These are phyloP conservation scores for Avena insularis DNA, from an alignment of 176 grass and related monocot genomes.

Conservation along the genomic window DNA sequence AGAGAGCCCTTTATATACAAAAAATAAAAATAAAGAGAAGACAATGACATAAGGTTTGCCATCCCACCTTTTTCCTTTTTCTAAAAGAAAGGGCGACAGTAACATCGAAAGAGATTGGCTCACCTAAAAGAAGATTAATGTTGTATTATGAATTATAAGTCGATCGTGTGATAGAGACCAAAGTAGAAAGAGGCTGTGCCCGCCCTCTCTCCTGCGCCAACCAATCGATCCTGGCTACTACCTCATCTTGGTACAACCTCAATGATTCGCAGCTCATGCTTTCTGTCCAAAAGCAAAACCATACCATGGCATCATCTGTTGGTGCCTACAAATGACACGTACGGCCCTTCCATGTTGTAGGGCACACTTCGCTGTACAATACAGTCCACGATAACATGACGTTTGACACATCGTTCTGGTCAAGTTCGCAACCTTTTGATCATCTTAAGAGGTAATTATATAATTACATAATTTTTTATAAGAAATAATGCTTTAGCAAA, in stretches of 20 bases:
- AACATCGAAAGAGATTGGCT: conserved; percentile 55
- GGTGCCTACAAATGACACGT: background rate
- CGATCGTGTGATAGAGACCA: conserved; percentile 26
- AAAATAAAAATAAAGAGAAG: background rate
- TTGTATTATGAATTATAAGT: background rate
- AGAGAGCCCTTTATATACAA: background rate
- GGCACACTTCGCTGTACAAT: background rate
- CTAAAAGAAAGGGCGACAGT: conserved; percentile 44
- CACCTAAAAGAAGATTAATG: conserved; percentile 48
- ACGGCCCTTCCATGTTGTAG: background rate
- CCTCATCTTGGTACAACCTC: conserved; percentile 16
- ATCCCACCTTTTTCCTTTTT: conserved; percentile 10
- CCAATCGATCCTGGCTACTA: conserved; percentile 11
- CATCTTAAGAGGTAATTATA: too few relatives aligned
- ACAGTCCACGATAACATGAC: background rate
- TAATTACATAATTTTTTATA: too few relatives aligned
- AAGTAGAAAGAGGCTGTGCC: conserved; percentile 34
- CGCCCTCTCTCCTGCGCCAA: conserved; percentile 32
- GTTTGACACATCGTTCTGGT: too few relatives aligned
- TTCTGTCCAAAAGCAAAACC: conserved; percentile 31
- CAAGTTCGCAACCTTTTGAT: too few relatives aligned
- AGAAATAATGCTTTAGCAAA: too few relatives aligned
- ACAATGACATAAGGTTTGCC: conserved; percentile 38
- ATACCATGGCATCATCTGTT: background rate
- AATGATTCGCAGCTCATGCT: conserved; percentile 37